Evolutionary conservation across 306 rosid species (phyloP), one percentile per base, ranked within the genome.

Genomic region (Arachis stenosperma): DNA sequence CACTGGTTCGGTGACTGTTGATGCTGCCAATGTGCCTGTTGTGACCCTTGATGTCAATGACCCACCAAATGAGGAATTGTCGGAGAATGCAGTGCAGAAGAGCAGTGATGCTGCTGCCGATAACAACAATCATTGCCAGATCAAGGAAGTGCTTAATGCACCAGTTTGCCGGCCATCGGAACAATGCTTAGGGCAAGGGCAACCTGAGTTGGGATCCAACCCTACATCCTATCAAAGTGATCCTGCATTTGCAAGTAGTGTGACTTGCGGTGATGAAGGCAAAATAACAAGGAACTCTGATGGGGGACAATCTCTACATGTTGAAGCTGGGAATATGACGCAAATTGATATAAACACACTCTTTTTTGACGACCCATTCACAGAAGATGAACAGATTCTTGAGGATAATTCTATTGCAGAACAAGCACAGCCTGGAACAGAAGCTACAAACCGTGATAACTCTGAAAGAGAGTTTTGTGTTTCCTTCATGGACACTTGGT

Each of bases 401-500:
- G 71, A 61, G 62, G 64, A 43, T 54, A 63, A 46, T 39, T 80
- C 73, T 61, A 30, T 52, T 58, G 78, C 76, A 1, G 87, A 81
- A 63, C 80, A 77, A 50, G 78, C 72, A 17, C 85, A 54, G n/a
- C 71, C 70, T 70, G 86, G 69, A 69, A 72, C 63, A 29, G 77
- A 72, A 56, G 77, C 65, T 52, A 59, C 17, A 9, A 60, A 63
- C 71, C 53, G 10, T 6, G 79, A 52, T 66, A 67, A 73, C 33
- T 66, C 81, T 13, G 86, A 66, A 44, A 39, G 83, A 27, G 78
- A 75, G 36, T 59, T 75, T 46, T 47, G 87, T 69, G 79, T 73
- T 74, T 75, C 90, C 27, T 82, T 84, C 44, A 73, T 65, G 74
- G 90, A 87, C 77, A 65, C 86, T 75, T 91, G 97, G 92, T 87